Evolutionary conservation across 2,329 filamentous ascomycete genomes (phyloP).

Genomic region (Purpureocillium lavendulum): DNA sequence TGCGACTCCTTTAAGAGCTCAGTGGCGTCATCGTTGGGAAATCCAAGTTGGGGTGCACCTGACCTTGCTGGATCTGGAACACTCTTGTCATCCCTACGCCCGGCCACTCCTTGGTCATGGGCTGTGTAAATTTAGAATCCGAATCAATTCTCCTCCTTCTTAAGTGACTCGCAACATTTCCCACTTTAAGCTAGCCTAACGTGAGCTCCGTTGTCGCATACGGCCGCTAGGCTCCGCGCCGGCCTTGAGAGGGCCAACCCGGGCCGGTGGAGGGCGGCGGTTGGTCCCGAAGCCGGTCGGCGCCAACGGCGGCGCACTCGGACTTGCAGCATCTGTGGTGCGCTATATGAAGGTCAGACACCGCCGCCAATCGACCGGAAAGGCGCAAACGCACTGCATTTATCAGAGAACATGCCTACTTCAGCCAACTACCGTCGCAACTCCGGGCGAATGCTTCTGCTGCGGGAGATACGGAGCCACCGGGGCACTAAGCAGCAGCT

Average conservation of each 20-base stretch:
- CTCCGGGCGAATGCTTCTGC: too few relatives aligned
- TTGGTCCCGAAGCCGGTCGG: neutral
- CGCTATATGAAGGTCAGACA: too few relatives aligned
- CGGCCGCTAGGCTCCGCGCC: neutral
- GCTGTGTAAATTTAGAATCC: constrained; percentile 1
- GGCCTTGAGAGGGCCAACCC: neutral
- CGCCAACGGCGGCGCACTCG: neutral
- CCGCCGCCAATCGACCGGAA: too few relatives aligned
- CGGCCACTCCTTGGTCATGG: constrained; percentile 5
- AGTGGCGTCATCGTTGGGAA: neutral
- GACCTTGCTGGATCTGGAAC: constrained; percentile 2
- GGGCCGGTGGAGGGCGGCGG: neutral
- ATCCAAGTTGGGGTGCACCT: neutral
- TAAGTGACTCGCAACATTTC: too few relatives aligned
- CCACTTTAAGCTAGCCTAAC: too few relatives aligned
- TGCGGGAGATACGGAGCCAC: too few relatives aligned
- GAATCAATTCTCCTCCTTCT: neutral
- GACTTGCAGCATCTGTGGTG: neutral
- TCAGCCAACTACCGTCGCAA: too few relatives aligned
- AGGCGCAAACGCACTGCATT: too few relatives aligned
- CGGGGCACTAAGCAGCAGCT: too few relatives aligned
- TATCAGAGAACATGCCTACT: too few relatives aligned
- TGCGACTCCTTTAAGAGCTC: constrained; percentile 2
- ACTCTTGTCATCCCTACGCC: neutral
- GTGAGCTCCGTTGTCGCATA: neutral